These are phyloP conservation scores for Chrysopogon serrulatus DNA, from an alignment of 176 grass and related monocot genomes.

Conservation along the genomic window DNA sequence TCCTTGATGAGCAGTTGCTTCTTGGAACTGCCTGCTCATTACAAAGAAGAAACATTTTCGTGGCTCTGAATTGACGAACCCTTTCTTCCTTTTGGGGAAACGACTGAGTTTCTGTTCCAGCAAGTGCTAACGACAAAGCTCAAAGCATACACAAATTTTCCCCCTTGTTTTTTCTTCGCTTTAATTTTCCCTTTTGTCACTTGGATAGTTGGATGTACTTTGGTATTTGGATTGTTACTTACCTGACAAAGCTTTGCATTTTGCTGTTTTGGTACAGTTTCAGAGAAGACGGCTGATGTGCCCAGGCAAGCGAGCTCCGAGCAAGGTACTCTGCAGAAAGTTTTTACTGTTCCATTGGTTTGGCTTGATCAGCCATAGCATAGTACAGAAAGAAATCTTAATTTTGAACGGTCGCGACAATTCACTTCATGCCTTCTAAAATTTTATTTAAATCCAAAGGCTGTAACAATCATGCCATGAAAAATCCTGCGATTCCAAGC, in stretches of 20 bases:
- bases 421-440: neutral
- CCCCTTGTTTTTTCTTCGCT: neutral
- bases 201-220: neutral
- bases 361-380: neutral
- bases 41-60: neutral
- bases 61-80: neutral
- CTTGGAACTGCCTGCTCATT: neutral
- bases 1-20: neutral
- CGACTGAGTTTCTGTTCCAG: neutral
- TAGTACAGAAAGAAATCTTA: neutral
- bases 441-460: neutral
- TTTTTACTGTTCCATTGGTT: slow-evolving; percentile 31
- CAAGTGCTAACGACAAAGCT: neutral
- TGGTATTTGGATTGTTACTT: neutral
- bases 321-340: slow-evolving; percentile 39
- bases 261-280: neutral
- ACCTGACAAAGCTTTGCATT: slow-evolving; percentile 11
- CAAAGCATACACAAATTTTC: neutral
- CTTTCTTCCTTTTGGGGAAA: neutral
- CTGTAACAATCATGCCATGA: neutral
- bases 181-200: neutral
- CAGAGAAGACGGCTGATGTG: slow-evolving; percentile 52
- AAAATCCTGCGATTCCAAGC: neutral
- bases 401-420: neutral
- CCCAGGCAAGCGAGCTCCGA: slow-evolving; percentile 46